phyloP scores from a whole-genome alignment of 768 basidiomycete species.

The Agrocybe pediades region DNA sequence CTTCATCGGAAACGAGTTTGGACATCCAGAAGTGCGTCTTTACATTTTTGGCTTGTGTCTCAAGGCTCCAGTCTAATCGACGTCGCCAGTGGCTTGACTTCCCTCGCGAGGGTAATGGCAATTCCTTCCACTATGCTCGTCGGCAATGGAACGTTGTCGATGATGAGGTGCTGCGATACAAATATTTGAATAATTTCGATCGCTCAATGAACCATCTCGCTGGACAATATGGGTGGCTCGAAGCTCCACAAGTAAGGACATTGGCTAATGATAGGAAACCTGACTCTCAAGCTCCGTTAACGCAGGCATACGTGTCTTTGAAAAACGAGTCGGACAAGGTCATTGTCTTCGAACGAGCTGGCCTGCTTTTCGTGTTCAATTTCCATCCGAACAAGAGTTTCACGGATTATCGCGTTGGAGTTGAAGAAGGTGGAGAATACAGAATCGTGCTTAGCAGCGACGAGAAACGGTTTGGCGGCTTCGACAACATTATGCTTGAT shows the following conservation, averaged over 20 bases:
- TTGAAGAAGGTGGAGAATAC: constrained; percentile 86
- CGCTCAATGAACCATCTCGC: constrained; percentile 88
- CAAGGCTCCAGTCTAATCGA: neutral
- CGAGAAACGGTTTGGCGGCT: constrained; percentile 88
- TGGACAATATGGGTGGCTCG: constrained; percentile 82
- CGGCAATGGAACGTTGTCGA: constrained; percentile 97
- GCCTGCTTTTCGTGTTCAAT: constrained; percentile 95
- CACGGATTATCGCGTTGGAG: constrained; percentile 91
- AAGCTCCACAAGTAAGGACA: constrained; percentile 67
- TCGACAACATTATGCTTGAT: constrained; percentile 71
- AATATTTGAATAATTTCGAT: constrained; percentile 93
- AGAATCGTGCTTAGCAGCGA: constrained; percentile 80
- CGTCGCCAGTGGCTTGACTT: constrained; percentile 93
- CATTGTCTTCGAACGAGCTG: constrained; percentile 91
- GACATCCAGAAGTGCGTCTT: constrained; percentile 84
- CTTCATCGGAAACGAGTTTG: constrained; percentile 98
- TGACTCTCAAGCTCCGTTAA: constrained; percentile 11
- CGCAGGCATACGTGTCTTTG: constrained; percentile 87
- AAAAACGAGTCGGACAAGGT: constrained; percentile 95
- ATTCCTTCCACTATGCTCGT: constrained; percentile 96
- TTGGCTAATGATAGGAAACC: neutral
- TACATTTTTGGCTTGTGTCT: neutral
- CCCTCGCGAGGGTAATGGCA: constrained; percentile 92
- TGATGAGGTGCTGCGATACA: constrained; percentile 85
- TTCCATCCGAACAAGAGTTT: constrained; percentile 92